Base-by-base conservation (phyloP, 148 eudicot genomes). In the Simmondsia chinensis region DNA sequence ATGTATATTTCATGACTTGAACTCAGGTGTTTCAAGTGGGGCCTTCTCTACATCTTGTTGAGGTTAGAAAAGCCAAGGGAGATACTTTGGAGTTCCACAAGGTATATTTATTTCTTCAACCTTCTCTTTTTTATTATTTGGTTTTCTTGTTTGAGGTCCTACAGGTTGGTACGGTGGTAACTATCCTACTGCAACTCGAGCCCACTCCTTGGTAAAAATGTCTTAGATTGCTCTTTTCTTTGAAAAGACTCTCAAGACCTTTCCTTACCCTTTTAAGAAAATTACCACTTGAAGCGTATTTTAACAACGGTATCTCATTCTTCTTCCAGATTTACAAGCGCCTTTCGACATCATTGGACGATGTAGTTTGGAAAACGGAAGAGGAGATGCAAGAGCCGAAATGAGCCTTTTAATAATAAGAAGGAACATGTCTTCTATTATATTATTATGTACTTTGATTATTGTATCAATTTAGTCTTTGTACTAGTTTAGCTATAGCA, bases 51-150 rank as follows among this genome's bases (percentile, higher is more conserved):
- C 99, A 91, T 77, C 68, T 91, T 76, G 99, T 91, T 14, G 94
- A 91, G 63, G 72, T 91, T 45, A 74, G 94, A 39, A 91, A 91
- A 65, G 82, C 99, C 29, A 91, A 85, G 60, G 99, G 99, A 44
- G 99, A 91, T 65, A 91, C 99, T 50, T 71, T 91, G 55, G 99
- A 91, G 44, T 91, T 91, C 57, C 99, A 91, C 50, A 91, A 82
- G 99, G 99, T 81, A 60, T 5, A 22, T 9, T 55, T 18, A 16
- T 9, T 13, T 18, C 20, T 16, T 33, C 16, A 20, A 12, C 1
- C 2, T 12, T 53, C n/a, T 34, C 24, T 7, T 18, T 33, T 50
- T 48, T 20, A 47, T 34, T 34, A 34, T 9, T n/a, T 36, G 40
- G 40, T 36, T 36, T 9, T 21, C 20, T 20, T n/a, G 47, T 31